Conservation (phyloP, 768 basidiomycete species). For the Termitomyces eurrhizus region DNA sequence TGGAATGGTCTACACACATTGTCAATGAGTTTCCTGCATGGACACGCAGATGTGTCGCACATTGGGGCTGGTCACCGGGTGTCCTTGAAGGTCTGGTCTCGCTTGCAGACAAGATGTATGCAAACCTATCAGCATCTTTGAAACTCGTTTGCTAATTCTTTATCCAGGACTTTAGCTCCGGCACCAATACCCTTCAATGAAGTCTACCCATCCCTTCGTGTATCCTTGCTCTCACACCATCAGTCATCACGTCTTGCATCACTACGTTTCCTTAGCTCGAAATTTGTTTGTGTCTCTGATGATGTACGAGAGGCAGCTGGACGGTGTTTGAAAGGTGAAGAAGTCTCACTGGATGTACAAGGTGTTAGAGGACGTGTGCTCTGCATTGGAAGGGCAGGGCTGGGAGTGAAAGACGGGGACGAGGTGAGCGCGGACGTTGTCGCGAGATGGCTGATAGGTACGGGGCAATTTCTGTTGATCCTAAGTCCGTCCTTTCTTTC, state of each 20-base stretch:
- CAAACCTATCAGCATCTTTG: background rate
- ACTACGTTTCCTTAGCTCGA: constrained; percentile 59
- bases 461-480: constrained; percentile 36
- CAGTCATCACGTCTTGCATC: constrained; percentile 58
- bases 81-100: constrained; percentile 52
- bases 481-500: background rate
- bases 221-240: constrained; percentile 69
- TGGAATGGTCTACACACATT: constrained; percentile 44
- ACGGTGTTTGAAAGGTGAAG: constrained; percentile 76
- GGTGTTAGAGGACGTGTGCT: constrained; percentile 84
- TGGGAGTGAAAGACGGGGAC: constrained; percentile 54
- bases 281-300: constrained; percentile 38
- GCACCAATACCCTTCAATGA: constrained; percentile 40
- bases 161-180: constrained; percentile 20
- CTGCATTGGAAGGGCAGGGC: constrained; percentile 67
- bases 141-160: background rate
- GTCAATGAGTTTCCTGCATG: constrained; percentile 41
- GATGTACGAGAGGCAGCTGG: constrained; percentile 52
- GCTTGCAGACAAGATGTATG: constrained; percentile 45
- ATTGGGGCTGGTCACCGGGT: constrained; percentile 57
- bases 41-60: constrained; percentile 38
- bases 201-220: constrained; percentile 49
- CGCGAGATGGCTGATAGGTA: constrained; percentile 71
- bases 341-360: constrained; percentile 70
- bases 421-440: constrained; percentile 59